A percentile compares a stretch with the other conserved stretches of the same genome.
phyloP scores from a whole-genome alignment of 352 stramenopile species.

The Blastocystis hominis region DNA sequence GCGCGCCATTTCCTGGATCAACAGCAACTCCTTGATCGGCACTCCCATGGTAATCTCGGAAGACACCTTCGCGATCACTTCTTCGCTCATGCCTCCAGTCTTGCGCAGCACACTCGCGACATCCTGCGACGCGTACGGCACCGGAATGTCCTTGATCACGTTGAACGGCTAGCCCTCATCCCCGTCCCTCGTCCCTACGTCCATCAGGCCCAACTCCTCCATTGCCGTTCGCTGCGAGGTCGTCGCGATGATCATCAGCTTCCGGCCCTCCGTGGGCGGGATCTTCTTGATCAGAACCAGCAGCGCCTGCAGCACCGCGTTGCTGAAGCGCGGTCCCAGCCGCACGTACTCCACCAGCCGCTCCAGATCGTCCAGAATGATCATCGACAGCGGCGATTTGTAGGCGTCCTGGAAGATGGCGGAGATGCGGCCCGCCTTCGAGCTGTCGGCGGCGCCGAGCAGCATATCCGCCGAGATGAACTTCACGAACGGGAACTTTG shows the following conservation, averaged over 20 bases:
- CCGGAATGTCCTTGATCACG: conserved; percentile 50
- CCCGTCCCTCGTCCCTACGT: background rate
- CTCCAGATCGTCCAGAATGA: conserved; percentile 99
- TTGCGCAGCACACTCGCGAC: conserved; percentile 29
- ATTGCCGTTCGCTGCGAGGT: conserved; percentile 62
- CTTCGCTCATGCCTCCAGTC: conserved; percentile 42
- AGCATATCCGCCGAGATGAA: conserved; percentile 92
- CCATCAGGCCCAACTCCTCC: conserved; percentile 56
- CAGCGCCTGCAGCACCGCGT: conserved; percentile 91
- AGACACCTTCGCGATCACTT: conserved; percentile 41
- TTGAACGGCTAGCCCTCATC: conserved; percentile 43
- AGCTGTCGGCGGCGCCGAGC: conserved; percentile 82
- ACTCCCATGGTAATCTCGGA: conserved; percentile 37
- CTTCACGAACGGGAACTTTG: conserved; percentile 89
- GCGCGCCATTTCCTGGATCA: conserved; percentile 56
- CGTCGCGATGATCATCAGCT: conserved; percentile 65
- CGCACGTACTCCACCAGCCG: conserved; percentile 90
- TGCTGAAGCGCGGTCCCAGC: conserved; percentile 91
- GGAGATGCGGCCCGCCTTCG: conserved; percentile 68
- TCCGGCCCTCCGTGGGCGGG: conserved; percentile 78
- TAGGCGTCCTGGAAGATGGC: conserved; percentile 88
- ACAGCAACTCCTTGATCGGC: conserved; percentile 48
- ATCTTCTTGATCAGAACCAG: conserved; percentile 95
- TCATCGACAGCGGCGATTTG: conserved; percentile 89
- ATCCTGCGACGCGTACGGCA: conserved; percentile 29